A percentile compares a stretch with the other conserved stretches of the same genome.
Conservation (phyloP, 2,329 filamentous ascomycete genomes). For the Beauveria varroae region DNA sequence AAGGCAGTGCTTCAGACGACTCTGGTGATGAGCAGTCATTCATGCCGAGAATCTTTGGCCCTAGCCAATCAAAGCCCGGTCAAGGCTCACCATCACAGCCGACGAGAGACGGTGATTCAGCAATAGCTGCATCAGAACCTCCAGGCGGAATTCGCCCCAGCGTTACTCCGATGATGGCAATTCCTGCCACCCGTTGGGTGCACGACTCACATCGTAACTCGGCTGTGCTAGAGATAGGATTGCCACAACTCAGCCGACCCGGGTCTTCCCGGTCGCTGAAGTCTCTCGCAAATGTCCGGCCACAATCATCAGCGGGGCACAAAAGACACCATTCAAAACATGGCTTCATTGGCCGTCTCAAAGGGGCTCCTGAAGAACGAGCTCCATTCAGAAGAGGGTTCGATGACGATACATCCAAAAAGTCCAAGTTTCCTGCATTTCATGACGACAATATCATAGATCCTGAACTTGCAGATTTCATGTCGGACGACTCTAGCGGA, state of each 20-base stretch:
- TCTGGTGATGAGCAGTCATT: slow-evolving; percentile 72
- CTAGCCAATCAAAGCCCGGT: slow-evolving; percentile 40
- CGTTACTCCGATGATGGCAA: slow-evolving; percentile 66
- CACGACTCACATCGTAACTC: slow-evolving; percentile 81
- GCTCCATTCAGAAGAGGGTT: slow-evolving; percentile 77
- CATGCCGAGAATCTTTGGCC: slow-evolving; percentile 55
- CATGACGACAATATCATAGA: slow-evolving; percentile 99
- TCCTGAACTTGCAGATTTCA: slow-evolving; percentile 86
- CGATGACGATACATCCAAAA: slow-evolving; percentile 57
- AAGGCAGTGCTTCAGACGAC: slow-evolving; percentile 80
- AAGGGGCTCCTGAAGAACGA: slow-evolving; percentile 64
- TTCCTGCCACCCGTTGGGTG: slow-evolving; percentile 55
- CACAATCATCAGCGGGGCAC: slow-evolving; percentile 67
- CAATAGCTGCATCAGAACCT: slow-evolving; percentile 25
- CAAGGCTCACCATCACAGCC: slow-evolving; percentile 29
- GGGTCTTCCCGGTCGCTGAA: slow-evolving; percentile 86
- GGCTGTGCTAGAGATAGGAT: slow-evolving; percentile 82
- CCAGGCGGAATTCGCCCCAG: slow-evolving; percentile 44
- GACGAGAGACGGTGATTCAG: slow-evolving; percentile 29
- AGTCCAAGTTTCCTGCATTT: slow-evolving; percentile 74
- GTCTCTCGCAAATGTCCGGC: slow-evolving; percentile 59
- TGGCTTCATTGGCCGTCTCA: slow-evolving; percentile 71
- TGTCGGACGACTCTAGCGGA: slow-evolving; percentile 91
- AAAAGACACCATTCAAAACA: slow-evolving; percentile 84
- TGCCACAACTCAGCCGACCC: slow-evolving; percentile 77